Conservation (phyloP, 176 grass and related monocot species). For the Cenchrus purpureus region DNA sequence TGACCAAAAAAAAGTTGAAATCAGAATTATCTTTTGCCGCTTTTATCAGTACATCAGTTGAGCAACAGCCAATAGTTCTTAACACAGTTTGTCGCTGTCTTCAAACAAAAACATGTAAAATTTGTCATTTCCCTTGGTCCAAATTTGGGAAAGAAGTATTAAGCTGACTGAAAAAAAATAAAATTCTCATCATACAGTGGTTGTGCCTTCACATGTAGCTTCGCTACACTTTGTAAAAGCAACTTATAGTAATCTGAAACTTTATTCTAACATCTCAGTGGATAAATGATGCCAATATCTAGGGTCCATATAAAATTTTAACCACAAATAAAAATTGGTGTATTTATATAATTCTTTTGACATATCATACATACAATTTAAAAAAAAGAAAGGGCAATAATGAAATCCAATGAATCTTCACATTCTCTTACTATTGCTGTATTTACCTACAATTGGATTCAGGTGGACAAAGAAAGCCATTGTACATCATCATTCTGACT, state of each 20-base stretch:
- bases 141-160: not conserved
- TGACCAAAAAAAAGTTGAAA: no score
- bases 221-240: not conserved
- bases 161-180: no score
- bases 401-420: constrained; percentile 4
- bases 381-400: not conserved
- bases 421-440: not conserved
- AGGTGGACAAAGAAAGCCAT: not conserved
- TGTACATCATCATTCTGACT: not conserved
- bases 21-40: no score
- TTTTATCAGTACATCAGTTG: no score
- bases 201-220: not conserved
- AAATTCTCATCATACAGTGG: not conserved
- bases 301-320: not conserved
- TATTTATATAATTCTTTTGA: not conserved
- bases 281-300: constrained; percentile 18
- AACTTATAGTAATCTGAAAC: constrained; percentile 12
- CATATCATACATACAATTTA: not conserved
- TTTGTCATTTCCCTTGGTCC: not conserved
- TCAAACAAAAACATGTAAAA: constrained; percentile 9
- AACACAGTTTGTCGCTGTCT: not conserved
- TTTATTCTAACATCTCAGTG: constrained; percentile 4
- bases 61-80: no score
- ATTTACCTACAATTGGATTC: not conserved
- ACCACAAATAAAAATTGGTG: not conserved